Evolutionary conservation across 768 basidiomycete species (phyloP).

Genomic region (Macrolepiota fuliginosa): DNA sequence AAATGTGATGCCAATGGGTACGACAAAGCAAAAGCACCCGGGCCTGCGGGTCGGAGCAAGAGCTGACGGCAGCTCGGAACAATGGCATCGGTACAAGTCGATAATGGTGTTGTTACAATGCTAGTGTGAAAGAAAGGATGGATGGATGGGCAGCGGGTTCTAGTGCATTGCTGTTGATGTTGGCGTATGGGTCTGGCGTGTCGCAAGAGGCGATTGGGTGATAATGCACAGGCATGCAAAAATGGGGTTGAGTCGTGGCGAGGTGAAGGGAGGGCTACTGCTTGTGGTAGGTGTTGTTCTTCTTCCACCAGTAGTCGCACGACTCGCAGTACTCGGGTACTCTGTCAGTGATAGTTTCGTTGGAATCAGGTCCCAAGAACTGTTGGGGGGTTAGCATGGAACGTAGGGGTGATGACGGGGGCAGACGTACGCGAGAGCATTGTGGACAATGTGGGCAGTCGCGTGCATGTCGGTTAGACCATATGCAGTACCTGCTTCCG

Average conservation of each 20-base stretch:
- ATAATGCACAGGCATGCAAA: slow-evolving; percentile 5
- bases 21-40: neutral
- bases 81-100: neutral
- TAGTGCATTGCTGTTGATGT: neutral
- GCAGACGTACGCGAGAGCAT: slow-evolving; percentile 41
- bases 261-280: slow-evolving; percentile 21
- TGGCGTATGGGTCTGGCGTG: neutral
- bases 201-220: slow-evolving; percentile 7
- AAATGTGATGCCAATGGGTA: neutral
- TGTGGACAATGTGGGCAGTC: slow-evolving; percentile 38
- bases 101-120: slow-evolving; percentile 12
- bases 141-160: neutral
- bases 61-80: slow-evolving; percentile 9
- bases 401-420: slow-evolving; percentile 7
- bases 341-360: slow-evolving; percentile 53
- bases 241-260: slow-evolving; percentile 11
- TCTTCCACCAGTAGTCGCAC: slow-evolving; percentile 59
- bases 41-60: slow-evolving; percentile 8
- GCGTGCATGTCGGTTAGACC: slow-evolving; percentile 29
- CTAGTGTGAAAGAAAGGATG: neutral
- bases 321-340: slow-evolving; percentile 54
- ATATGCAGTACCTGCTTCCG: slow-evolving; percentile 37
- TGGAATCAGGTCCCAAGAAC: slow-evolving; percentile 72
- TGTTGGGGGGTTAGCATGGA: slow-evolving; percentile 23
- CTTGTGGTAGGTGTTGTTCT: slow-evolving; percentile 39